Conservation (phyloP, 108 stramenopile species). For the Pseudonitzschia multistriata region DNA sequence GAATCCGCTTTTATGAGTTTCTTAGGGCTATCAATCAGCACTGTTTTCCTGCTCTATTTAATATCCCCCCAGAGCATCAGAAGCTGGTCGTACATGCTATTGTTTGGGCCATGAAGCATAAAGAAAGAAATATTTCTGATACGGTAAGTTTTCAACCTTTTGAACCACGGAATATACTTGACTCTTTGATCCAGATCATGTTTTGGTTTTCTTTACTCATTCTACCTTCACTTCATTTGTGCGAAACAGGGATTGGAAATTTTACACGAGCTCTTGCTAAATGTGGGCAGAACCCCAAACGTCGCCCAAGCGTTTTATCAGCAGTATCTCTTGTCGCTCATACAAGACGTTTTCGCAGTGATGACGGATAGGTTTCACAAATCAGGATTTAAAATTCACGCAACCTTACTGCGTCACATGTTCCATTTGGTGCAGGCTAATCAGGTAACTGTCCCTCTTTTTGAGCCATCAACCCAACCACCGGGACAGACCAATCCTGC, state of each 20-base stretch:
- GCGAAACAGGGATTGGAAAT: slow-evolving; percentile 86
- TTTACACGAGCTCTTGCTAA: slow-evolving; percentile 87
- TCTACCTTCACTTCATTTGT: neutral
- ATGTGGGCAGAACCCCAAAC: slow-evolving; percentile 88
- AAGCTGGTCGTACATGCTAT: slow-evolving; percentile 97
- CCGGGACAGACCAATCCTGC: slow-evolving; percentile 82
- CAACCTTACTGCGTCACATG: slow-evolving; percentile 93
- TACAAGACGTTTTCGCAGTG: slow-evolving; percentile 96
- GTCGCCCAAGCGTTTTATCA: slow-evolving; percentile 96
- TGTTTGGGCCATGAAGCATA: slow-evolving; percentile 99
- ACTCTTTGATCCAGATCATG: neutral
- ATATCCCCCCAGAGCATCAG: slow-evolving; percentile 93
- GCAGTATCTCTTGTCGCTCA: slow-evolving; percentile 91
- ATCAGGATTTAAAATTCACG: slow-evolving; percentile 98
- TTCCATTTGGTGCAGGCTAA: slow-evolving; percentile 94
- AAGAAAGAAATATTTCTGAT: slow-evolving; percentile 95
- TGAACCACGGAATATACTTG: neutral
- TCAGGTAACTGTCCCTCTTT: slow-evolving; percentile 94
- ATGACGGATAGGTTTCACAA: slow-evolving; percentile 99
- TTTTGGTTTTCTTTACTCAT: neutral
- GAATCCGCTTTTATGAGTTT: slow-evolving; percentile 96
- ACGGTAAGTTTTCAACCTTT: slow-evolving; percentile 51
- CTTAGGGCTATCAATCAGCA: slow-evolving; percentile 87
- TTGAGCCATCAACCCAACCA: slow-evolving; percentile 75
- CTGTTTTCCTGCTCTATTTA: slow-evolving; percentile 96